Evolutionary conservation across 371 early-diverging fungal genomes (phyloP), one percentile per base, ranked within the genome.

Genomic region (Lichtheimia ramosa): DNA sequence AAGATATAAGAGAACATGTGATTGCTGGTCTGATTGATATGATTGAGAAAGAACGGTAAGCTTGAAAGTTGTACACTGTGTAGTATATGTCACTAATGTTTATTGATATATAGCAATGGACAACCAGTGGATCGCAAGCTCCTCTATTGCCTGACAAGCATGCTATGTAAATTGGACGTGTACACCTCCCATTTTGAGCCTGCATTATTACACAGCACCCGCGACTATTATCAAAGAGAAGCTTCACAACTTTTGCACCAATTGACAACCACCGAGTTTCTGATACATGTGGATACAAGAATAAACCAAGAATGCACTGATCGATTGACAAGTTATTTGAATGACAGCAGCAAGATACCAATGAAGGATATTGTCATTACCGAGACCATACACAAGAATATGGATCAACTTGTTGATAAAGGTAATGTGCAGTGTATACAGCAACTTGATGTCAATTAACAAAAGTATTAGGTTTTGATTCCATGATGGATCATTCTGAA

Each of bases 91-190:
- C 15, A 46, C n/a, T 46, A 5, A 43, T 8, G 5, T 2, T 34
- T 0, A 5, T n/a, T 2, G n/a, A 6, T 50, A 41, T 41, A 16
- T 63, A 85, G 89, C 59, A 64, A 77, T 46, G 89, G 88, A 0
- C 73, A 80, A 15, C 58, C 61, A 2, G 73, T 89, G 14, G 79
- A 90, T 55, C 78, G 79, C 5, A 46, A 61, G n/a, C 54, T 89
- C 42, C 61, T 95, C 8, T 73, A 75, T 6, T 85, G 89, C 1
- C 67, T 94, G 15, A 56, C 91, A n/a, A 77, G 77, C 12, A 94
- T 95, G 93, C 67, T 90, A 60, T 54, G 85, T n/a, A 94, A 94
- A 42, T 82, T 95, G 16, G 70, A 78, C 0, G 70, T 92, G 24
- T 95, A 95, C 66, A 56, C 68, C 13, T 70, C 72, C 14, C 79